Percentiles rank a stretch among this genome's conserved stretches.
Conservation (phyloP, 352 stramenopile species). For the Globisporangium acanthophoron region DNA sequence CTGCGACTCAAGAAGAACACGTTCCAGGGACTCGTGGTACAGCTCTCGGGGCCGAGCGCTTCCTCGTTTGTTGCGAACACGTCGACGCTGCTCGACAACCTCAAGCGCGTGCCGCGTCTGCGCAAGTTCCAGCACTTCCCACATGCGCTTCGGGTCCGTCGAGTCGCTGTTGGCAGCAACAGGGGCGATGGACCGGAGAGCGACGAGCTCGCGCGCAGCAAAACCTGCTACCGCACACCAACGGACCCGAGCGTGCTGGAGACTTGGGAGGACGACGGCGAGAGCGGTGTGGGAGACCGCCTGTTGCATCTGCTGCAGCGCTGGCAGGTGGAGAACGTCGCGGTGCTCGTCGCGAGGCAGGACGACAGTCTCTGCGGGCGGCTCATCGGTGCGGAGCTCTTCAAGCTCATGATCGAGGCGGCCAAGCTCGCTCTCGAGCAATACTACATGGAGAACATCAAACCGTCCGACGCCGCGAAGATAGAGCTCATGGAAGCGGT, state of each 20-base stretch:
- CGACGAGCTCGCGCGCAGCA: conserved; percentile 5
- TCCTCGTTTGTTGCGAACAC: conserved; percentile 6
- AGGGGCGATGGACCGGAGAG: neutral
- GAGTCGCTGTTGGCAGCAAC: neutral
- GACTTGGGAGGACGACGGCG: conserved; percentile 44
- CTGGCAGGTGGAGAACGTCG: conserved; percentile 75
- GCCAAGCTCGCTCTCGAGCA: conserved; percentile 74
- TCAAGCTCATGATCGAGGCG: conserved; percentile 58
- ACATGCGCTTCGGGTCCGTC: conserved; percentile 36
- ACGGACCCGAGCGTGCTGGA: conserved; percentile 37
- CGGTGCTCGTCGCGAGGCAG: conserved; percentile 54
- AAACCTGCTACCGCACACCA: neutral
- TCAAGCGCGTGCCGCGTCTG: conserved; percentile 32
- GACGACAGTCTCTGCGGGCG: conserved; percentile 63
- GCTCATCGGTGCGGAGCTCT: conserved; percentile 59
- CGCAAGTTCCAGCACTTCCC: conserved; percentile 45
- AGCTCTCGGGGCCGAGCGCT: conserved; percentile 18
- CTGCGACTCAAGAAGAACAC: conserved; percentile 65
- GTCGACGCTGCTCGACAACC: conserved; percentile 14
- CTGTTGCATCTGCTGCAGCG: conserved; percentile 75
- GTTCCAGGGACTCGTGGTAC: conserved; percentile 61
- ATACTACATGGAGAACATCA: conserved; percentile 53
- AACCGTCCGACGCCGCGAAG: conserved; percentile 41
- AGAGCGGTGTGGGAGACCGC: conserved; percentile 57
- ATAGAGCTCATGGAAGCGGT: conserved; percentile 25